Conservation (phyloP, 2,329 filamentous ascomycete genomes). For the Ascochyta fabae region DNA sequence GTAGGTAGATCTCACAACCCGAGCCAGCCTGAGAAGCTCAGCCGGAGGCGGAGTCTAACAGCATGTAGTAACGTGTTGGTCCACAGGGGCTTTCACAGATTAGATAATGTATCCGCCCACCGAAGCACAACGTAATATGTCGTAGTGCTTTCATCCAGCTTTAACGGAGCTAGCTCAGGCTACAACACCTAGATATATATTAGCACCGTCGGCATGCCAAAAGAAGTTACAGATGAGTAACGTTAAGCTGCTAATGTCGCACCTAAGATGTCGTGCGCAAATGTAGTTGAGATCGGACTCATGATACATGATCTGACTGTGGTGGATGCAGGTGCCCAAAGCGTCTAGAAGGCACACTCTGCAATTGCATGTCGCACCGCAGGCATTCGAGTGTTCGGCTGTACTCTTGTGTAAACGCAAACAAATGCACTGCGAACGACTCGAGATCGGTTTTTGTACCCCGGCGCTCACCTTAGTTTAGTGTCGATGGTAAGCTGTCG, state of each 20-base stretch:
- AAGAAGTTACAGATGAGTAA: background rate
- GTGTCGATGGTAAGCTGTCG: background rate
- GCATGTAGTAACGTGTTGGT: background rate
- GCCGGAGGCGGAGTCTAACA: background rate
- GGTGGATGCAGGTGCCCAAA: slow-evolving; percentile 1
- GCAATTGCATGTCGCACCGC: slow-evolving; percentile 1
- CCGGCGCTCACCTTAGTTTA: background rate
- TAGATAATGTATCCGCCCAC: background rate
- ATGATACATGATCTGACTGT: slow-evolving; percentile 9
- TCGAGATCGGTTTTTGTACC: background rate
- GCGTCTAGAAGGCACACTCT: background rate
- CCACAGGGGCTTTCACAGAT: background rate
- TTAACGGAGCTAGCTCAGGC: background rate
- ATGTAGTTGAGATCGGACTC: background rate
- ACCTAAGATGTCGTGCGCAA: background rate
- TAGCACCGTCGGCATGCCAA: background rate
- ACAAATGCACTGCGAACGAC: background rate
- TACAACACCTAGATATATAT: background rate
- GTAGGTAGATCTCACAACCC: background rate
- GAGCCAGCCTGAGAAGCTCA: background rate
- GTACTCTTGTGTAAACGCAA: background rate
- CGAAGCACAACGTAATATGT: background rate
- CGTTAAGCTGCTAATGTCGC: background rate
- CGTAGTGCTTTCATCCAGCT: background rate
- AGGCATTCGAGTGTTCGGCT: background rate